Evolutionary conservation across 1,284 basidiomycete genomes (phyloP).

Genomic region (Inonotus hispidus): DNA sequence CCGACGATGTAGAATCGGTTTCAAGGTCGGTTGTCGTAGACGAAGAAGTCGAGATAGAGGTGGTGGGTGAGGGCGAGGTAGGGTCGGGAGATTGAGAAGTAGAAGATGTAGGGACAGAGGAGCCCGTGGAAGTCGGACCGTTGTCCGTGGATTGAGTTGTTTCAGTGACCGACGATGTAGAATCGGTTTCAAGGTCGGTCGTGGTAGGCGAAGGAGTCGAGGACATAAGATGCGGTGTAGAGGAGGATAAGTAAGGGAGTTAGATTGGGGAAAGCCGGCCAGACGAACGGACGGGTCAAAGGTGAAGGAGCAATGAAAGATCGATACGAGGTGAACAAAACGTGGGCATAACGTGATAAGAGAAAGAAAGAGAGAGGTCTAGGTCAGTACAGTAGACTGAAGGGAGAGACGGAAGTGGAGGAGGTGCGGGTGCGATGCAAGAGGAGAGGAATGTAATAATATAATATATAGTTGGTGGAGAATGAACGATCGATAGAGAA

Average conservation of each 20-base stretch:
- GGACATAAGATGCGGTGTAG: not conserved
- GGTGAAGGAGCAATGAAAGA: too few relatives aligned
- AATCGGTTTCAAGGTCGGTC: not conserved
- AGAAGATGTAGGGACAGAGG: constrained; percentile 2
- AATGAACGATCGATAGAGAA: not conserved
- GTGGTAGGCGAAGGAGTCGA: not conserved
- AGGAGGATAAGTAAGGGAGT: too few relatives aligned
- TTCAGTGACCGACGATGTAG: constrained; percentile 3
- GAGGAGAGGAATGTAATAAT: not conserved
- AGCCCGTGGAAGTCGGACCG: constrained; percentile 5
- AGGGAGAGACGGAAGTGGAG: not conserved
- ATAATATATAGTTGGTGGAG: not conserved
- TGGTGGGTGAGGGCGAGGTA: constrained; percentile 8
- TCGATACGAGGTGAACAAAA: not conserved
- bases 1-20: not conserved
- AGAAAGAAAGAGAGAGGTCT: too few relatives aligned
- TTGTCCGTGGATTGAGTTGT: not conserved
- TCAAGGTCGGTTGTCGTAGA: not conserved
- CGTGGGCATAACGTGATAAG: not conserved
- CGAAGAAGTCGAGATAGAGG: not conserved
- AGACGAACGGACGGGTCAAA: not conserved
- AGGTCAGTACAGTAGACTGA: too few relatives aligned
- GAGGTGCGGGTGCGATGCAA: not conserved
- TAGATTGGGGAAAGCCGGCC: not conserved
- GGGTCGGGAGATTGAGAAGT: constrained; percentile 18